phyloP scores from a whole-genome alignment of 2,329 filamentous ascomycete species.

The Colletotrichum tropicale region DNA sequence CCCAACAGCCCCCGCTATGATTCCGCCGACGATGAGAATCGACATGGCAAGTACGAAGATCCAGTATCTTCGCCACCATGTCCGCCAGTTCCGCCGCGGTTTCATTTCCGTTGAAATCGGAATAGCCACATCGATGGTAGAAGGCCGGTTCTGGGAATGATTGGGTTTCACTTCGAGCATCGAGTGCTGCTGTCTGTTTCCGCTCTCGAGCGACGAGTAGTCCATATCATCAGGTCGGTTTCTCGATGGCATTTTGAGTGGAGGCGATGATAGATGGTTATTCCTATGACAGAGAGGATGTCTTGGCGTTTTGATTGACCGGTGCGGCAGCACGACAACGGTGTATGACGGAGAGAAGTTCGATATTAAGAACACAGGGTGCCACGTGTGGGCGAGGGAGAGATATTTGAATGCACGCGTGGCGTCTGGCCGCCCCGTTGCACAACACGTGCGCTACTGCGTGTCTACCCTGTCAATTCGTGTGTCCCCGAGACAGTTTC shows the following conservation, averaged over 20 bases:
- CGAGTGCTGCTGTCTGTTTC: not conserved
- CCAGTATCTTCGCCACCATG: conserved; percentile 12
- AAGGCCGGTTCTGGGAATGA: not conserved
- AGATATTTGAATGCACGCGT: not conserved
- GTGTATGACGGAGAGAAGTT: not conserved
- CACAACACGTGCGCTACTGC: not conserved
- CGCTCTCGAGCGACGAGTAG: not conserved
- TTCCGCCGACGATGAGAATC: conserved; percentile 1
- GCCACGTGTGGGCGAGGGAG: not conserved
- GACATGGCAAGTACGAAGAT: conserved; percentile 11
- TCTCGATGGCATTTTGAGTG: not conserved
- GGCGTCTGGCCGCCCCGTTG: not conserved
- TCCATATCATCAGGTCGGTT: not conserved
- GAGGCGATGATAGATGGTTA: not conserved
- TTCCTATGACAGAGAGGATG: rapidly evolving
- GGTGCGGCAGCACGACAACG: not conserved
- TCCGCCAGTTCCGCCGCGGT: not conserved
- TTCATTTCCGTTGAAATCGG: not conserved
- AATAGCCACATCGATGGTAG: conserved; percentile 1
- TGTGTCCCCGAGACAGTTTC: not conserved
- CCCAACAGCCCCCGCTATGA: conserved; percentile 11
- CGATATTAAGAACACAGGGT: not conserved
- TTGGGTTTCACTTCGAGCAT: not conserved
- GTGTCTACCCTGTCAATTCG: not conserved
- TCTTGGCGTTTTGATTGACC: not conserved